Conservation (phyloP, 306 rosid genomes). For the Acacia melanoxylon region DNA sequence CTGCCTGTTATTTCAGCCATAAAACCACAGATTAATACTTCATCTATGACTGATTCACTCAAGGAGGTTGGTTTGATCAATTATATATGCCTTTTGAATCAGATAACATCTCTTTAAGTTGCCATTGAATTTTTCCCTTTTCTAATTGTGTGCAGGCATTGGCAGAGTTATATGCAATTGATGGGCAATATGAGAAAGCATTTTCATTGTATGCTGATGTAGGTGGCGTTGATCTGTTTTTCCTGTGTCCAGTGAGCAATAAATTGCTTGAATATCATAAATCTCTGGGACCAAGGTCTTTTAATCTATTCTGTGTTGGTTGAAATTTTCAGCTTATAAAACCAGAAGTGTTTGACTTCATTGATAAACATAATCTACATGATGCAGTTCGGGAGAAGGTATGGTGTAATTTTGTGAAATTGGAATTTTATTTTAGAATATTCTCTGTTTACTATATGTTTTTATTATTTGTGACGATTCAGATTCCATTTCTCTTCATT, state of each 20-base stretch:
- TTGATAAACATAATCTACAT: slow-evolving; percentile 71
- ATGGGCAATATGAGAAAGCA: slow-evolving; percentile 78
- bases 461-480: neutral
- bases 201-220: slow-evolving; percentile 86
- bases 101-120: neutral
- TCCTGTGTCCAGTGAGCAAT: neutral
- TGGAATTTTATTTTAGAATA: slow-evolving; percentile 10
- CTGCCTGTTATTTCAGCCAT: slow-evolving; percentile 73
- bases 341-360: slow-evolving; percentile 79
- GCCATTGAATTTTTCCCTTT: neutral
- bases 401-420: slow-evolving; percentile 27
- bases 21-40: slow-evolving; percentile 77
- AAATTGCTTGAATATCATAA: neutral
- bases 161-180: slow-evolving; percentile 73
- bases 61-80: slow-evolving; percentile 56
- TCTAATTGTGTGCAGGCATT: slow-evolving; percentile 52
- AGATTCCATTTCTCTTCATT: neutral
- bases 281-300: neutral
- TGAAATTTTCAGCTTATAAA: slow-evolving; percentile 62
- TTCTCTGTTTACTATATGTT: slow-evolving; percentile 1
- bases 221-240: slow-evolving; percentile 42
- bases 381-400: slow-evolving; percentile 80
- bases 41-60: slow-evolving; percentile 78
- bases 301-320: neutral
- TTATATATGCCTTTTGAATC: slow-evolving; percentile 13